Conservation (phyloP, 371 early-diverging fungal genomes). For the Mucor plumbeus region DNA sequence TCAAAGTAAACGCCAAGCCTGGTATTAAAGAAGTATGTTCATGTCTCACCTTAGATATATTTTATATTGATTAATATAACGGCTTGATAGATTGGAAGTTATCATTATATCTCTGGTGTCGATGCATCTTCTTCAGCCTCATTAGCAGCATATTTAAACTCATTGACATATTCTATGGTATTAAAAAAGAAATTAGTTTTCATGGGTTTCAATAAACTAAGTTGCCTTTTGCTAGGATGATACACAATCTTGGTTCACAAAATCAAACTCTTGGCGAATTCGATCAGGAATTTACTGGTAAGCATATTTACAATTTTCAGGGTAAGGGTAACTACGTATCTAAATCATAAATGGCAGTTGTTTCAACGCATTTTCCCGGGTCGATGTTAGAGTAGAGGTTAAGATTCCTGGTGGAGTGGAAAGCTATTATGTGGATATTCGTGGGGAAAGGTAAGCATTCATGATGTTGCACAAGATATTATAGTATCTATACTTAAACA, state of each 20-base stretch:
- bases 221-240: slow-evolving; percentile 52
- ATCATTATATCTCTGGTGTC: slow-evolving; percentile 90
- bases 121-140: slow-evolving; percentile 95
- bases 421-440: slow-evolving; percentile 85
- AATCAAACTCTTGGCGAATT: slow-evolving; percentile 70
- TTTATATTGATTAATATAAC: neutral
- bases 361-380: slow-evolving; percentile 94
- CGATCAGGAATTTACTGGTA: slow-evolving; percentile 74
- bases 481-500: neutral
- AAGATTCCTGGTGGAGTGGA: slow-evolving; percentile 97
- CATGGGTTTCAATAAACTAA: neutral
- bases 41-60: neutral
- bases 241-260: slow-evolving; percentile 71
- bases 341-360: slow-evolving; percentile 57
- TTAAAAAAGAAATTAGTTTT: slow-evolving; percentile 6
- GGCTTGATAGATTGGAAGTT: slow-evolving; percentile 54
- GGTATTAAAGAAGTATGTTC: slow-evolving; percentile 76
- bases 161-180: slow-evolving; percentile 92
- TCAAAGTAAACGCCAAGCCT: slow-evolving; percentile 84
- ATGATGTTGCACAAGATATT: neutral
- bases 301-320: neutral
- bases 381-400: slow-evolving; percentile 96
- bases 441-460: slow-evolving; percentile 67
- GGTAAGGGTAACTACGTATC: neutral
- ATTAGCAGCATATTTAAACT: slow-evolving; percentile 93